Conservation (phyloP, 495 filamentous ascomycete species). For the Xylaria acuta region DNA sequence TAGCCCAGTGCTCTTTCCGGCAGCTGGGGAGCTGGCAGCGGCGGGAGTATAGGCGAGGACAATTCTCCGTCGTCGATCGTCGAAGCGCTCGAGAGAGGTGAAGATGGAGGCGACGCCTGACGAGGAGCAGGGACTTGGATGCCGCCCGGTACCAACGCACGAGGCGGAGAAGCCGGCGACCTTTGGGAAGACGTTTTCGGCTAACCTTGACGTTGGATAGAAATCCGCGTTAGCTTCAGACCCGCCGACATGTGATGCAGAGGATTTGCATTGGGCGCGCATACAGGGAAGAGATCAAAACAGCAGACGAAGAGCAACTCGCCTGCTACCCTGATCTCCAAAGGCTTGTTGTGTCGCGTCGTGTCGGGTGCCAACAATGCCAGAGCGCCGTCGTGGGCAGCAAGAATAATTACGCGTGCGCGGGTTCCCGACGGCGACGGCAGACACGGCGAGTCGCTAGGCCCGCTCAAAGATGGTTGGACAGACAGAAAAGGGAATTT, state of each 20-base stretch:
- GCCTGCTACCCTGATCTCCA: constrained; percentile 56
- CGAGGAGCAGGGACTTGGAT: constrained; percentile 40
- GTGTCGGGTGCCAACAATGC: constrained; percentile 30
- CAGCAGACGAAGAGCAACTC: constrained; percentile 60
- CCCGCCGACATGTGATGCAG: not conserved
- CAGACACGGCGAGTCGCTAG: constrained; percentile 14
- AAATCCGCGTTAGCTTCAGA: constrained; percentile 23
- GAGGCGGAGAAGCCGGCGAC: constrained; percentile 55
- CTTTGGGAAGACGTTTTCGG: constrained; percentile 59
- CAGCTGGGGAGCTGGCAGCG: constrained; percentile 56
- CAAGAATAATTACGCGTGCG: constrained; percentile 4
- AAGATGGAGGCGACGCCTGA: constrained; percentile 41
- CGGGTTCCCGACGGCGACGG: constrained; percentile 9
- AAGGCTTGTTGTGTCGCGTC: constrained; percentile 35
- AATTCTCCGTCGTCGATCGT: constrained; percentile 58
- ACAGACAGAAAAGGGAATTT: constrained; percentile 25
- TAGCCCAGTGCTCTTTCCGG: constrained; percentile 54
- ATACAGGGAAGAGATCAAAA: constrained; percentile 58
- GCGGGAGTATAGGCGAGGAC: constrained; percentile 60
- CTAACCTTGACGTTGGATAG: constrained; percentile 30
- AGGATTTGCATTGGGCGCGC: constrained; percentile 23
- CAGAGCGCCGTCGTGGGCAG: constrained; percentile 26
- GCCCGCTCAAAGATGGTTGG: constrained; percentile 17
- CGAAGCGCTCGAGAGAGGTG: constrained; percentile 58
- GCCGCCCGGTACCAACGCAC: constrained; percentile 60